Base-by-base conservation (phyloP, 352 stramenopile genomes). In the Paralagenidium karlingii region DNA sequence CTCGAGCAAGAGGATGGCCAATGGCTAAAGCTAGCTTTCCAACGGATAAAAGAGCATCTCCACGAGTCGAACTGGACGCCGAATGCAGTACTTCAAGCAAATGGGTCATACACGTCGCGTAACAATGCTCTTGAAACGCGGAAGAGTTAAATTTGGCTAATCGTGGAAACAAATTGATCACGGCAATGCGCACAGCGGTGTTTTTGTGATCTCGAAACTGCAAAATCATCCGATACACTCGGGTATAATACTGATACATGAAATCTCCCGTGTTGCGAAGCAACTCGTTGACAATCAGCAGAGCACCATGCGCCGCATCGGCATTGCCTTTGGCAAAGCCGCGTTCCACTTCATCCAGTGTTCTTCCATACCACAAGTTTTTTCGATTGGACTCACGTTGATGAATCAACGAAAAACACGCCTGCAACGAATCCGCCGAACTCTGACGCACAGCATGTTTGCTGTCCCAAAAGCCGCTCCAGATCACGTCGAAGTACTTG, bases 401-500 rank as follows among this genome's bases (percentile, higher is more conserved):
- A 31, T 92, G 79, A 36, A 92, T 87, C 15, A 92, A 58, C 48
- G 74, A 82, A 34, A 92, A 87, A 47, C 69, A 86, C 22, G 76
- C 80, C 55, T 90, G 76, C 28, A 92, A 45, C 24, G 76, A 88
- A 43, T 90, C 76, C 38, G 68, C 82, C 5, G 79, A 75, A 43
- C 70, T 85, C 39, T 88, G 74, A 28, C 78, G 60, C 38, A 87
- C 77, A 8, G 78, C 68, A 16, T 87, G 43, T 41, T 79, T 85
- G 8, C 63, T 51, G 60, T 92, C 79, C 70, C 79, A 86, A 57
- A 92, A 90, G 8, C 73, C 79, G 52, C 76, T 90, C 79, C 79
- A 92, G 48, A 90, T 89, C 32, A 85, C 79, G 54, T 92, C 79
- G 48, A 92, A 92, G 60, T 88, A 92, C 46, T 71, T 78, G 48